Conservation (phyloP, 805 yeast genomes). For the Sporopachydermia lactativora region DNA sequence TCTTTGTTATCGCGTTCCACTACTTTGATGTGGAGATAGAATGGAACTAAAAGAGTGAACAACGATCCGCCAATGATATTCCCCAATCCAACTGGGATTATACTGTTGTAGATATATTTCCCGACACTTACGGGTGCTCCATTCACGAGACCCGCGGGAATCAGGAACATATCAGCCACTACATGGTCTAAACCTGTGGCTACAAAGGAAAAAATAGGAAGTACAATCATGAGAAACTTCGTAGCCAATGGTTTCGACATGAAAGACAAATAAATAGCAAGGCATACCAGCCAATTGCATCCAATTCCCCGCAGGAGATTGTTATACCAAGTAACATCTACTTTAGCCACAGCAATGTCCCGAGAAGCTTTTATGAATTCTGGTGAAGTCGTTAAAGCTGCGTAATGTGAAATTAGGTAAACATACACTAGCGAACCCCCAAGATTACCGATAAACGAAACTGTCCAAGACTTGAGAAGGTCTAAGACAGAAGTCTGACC, state of each 20-base stretch:
- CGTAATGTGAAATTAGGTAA: slow-evolving; percentile 44
- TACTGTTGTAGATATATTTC: slow-evolving; percentile 50
- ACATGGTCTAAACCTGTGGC: slow-evolving; percentile 61
- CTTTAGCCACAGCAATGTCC: neutral
- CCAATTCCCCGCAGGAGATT: slow-evolving; percentile 31
- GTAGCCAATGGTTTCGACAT: slow-evolving; percentile 73
- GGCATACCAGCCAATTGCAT: slow-evolving; percentile 60
- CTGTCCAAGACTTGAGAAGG: slow-evolving; percentile 46
- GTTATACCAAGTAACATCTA: neutral
- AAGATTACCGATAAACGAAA: slow-evolving; percentile 55
- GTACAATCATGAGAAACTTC: slow-evolving; percentile 40
- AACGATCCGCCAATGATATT: slow-evolving; percentile 60
- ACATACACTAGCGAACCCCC: slow-evolving; percentile 52
- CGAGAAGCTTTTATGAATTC: neutral
- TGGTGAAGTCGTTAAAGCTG: slow-evolving; percentile 23
- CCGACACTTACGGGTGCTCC: slow-evolving; percentile 49
- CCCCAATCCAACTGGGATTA: slow-evolving; percentile 58
- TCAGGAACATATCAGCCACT: slow-evolving; percentile 65
- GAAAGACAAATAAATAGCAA: slow-evolving; percentile 61
- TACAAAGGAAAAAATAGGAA: slow-evolving; percentile 65
- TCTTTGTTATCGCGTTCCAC: slow-evolving; percentile 56
- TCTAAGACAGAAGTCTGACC: slow-evolving; percentile 60
- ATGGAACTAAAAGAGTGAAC: slow-evolving; percentile 51
- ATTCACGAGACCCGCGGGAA: slow-evolving; percentile 51
- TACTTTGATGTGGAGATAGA: slow-evolving; percentile 54